phyloP scores from a whole-genome alignment of 2,329 filamentous ascomycete species.

The Sodiomyces alkalinus region DNA sequence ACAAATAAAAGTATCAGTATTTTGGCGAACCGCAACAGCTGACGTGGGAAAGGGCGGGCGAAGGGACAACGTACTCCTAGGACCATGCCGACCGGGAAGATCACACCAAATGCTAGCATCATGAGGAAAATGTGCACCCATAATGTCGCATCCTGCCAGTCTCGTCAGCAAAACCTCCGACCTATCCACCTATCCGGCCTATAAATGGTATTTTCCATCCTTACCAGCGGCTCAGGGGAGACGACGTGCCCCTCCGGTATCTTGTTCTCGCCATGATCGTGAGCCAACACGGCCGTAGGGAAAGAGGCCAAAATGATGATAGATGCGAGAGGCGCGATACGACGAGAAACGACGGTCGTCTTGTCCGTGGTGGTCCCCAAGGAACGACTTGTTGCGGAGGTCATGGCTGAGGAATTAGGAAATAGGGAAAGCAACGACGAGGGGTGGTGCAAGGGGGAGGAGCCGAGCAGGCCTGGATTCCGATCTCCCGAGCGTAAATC shows the following conservation, averaged over 20 bases:
- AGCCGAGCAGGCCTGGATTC: no score
- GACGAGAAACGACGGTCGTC: no score
- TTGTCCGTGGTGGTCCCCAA: no score
- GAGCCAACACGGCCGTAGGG: constrained; percentile 13
- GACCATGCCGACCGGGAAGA: constrained; percentile 93
- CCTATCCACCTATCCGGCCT: not conserved
- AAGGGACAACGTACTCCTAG: constrained; percentile 50
- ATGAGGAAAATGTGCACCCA: constrained; percentile 92
- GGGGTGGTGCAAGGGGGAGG: no score
- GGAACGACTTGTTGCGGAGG: no score
- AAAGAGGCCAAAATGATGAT: not conserved
- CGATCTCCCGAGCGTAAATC: no score
- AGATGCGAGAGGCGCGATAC: not conserved
- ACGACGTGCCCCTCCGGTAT: constrained; percentile 56
- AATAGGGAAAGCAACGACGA: no score
- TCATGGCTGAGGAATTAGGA: no score
- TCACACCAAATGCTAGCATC: constrained; percentile 73
- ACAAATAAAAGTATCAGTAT: constrained; percentile 1
- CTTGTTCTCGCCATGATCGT: constrained; percentile 33
- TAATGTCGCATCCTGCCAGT: constrained; percentile 65
- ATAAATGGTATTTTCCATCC: constrained; percentile 13
- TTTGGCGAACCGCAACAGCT: not conserved
- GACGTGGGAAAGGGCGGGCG: not conserved
- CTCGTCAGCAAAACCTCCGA: not conserved
- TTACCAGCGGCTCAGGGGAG: constrained; percentile 59